Evolutionary conservation across 2,329 filamentous ascomycete genomes (phyloP), one percentile per base, ranked within the genome.

Genomic region (Cladosporium sp.): DNA sequence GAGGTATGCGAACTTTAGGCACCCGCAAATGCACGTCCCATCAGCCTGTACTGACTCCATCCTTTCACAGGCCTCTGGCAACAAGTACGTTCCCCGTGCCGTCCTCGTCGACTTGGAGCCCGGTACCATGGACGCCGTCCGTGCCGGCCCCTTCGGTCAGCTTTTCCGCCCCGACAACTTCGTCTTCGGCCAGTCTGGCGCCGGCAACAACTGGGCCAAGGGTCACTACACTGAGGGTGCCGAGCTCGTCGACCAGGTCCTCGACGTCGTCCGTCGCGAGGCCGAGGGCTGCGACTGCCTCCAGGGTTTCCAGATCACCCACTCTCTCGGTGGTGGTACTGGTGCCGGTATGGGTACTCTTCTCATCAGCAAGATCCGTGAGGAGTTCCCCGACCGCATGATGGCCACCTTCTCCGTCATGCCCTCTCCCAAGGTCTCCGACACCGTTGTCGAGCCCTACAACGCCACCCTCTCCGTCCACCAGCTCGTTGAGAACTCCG

Each of bases 131-230:
- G 93, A 98, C 67, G 93, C 93, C 64, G 92, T 98, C 78, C 92
- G 92, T 73, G 88, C 92, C 65, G 92, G 93, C 74, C 93, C 93
- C 62, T 97, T 97, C 73, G 93, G 93, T 65, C 88, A 96, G 80
- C 90, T 98, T 64, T 97, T 98, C 90, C 91, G 93, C 61, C 93
- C 93, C 72, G 93, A 98, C 80, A 98, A 97, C 86, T 97, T 97
- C 78, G 90, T 97, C 71, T 97, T 97, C 75, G 93, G 93, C 67
- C 93, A 97, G 80, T 97, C 93, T 67, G 92, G 93, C 83, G 93
- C 93, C 73, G 93, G 93, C 78, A 98, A 98, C 89, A 97, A 97
- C 85, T 98, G 93, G 93, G 93, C 93, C 76, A 98, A 97, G 86
- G 93, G 93, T 78, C 93, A 98, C 75, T 98, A 98, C 84, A 98